Percentiles rank a stretch among this genome's conserved stretches.
phyloP scores from a whole-genome alignment of 805 yeast genomes.

The Yamadazyma nakazawae region DNA sequence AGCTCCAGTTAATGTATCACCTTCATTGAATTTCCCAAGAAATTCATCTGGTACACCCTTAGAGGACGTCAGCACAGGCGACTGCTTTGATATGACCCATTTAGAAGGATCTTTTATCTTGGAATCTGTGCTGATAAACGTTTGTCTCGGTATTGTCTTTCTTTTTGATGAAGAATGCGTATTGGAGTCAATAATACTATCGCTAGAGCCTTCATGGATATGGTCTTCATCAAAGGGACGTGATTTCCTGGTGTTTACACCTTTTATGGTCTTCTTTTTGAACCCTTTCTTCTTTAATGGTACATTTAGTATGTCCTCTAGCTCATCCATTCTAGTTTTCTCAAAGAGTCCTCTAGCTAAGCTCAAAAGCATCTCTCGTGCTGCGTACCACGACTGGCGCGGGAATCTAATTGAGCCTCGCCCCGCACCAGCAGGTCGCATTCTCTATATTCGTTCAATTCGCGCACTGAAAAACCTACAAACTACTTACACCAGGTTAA shows the following conservation, averaged over 20 bases:
- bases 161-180: background rate
- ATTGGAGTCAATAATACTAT: background rate
- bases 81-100: background rate
- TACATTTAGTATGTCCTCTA: conserved; percentile 3
- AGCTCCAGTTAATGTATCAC: conserved; percentile 6
- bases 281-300: conserved; percentile 6
- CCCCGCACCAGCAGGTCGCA: too few relatives aligned
- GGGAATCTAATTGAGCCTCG: background rate
- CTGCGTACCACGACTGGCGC: background rate
- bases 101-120: background rate
- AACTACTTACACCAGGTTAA: background rate
- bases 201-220: background rate
- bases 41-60: background rate
- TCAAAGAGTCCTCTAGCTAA: background rate
- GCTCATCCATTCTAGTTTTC: background rate
- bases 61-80: background rate
- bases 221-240: background rate
- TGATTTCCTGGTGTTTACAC: background rate
- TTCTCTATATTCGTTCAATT: background rate
- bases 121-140: background rate
- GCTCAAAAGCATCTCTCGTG: background rate
- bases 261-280: conserved; percentile 1
- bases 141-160: conserved; percentile 3
- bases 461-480: conserved; percentile 1
- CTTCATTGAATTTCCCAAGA: conserved; percentile 3